Conservation (phyloP, 2,329 filamentous ascomycete species). For the Aureobasidium namibiae region DNA sequence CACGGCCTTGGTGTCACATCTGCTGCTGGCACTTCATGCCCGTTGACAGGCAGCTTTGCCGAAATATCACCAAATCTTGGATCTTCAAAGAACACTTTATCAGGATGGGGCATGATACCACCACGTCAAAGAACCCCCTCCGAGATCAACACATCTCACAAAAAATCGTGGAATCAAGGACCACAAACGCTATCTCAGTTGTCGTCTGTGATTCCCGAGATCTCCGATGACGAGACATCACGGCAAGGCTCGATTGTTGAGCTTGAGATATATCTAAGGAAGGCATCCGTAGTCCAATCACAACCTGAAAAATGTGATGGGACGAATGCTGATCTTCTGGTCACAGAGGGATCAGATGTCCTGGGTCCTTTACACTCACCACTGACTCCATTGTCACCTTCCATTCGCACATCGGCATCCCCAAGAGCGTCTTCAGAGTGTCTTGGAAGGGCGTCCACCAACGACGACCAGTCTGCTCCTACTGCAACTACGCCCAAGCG, state of each 20-base stretch:
- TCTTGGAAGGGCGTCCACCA: background rate
- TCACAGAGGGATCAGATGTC: background rate
- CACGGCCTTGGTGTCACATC: background rate
- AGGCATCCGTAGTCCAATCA: background rate
- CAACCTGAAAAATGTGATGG: background rate
- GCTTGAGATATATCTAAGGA: background rate
- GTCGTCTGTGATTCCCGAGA: background rate
- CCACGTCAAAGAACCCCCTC: background rate
- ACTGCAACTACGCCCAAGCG: background rate
- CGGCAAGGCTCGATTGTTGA: background rate
- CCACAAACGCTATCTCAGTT: background rate
- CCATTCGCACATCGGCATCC: background rate
- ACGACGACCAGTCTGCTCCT: background rate
- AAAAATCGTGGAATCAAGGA: background rate
- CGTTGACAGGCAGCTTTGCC: background rate
- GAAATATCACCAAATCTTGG: background rate
- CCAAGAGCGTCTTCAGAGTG: conserved; percentile 1
- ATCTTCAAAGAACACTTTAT: background rate
- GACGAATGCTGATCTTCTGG: background rate
- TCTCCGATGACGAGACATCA: background rate
- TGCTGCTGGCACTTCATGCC: background rate
- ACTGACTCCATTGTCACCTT: background rate
- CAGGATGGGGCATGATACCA: background rate
- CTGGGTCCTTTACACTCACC: conserved; percentile 1
- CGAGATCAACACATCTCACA: background rate